Evolutionary conservation across 257 asterid species (phyloP).

Genomic region (Lycium ferocissimum): DNA sequence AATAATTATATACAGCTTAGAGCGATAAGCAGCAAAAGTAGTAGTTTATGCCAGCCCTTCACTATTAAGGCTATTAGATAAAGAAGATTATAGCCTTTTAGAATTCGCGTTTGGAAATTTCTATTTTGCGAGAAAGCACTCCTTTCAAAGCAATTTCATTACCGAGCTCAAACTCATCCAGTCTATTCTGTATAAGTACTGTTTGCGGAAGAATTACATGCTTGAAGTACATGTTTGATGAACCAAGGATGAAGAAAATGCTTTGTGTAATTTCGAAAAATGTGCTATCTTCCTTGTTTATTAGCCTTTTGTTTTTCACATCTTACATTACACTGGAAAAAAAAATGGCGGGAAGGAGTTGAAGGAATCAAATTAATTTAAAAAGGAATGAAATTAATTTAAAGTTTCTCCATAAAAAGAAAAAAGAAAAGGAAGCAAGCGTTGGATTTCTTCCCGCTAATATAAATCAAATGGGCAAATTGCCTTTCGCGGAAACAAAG

Average conservation of each 20-base stretch:
- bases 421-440: not conserved
- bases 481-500: not conserved
- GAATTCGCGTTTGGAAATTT: too few species aligned
- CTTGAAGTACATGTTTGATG: too few species aligned
- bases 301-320: not conserved
- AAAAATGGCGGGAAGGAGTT: not conserved
- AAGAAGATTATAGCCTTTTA: too few species aligned
- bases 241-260: not conserved
- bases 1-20: too few species aligned
- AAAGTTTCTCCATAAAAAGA: not conserved
- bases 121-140: too few species aligned
- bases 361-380: not conserved
- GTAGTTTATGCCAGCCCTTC: too few species aligned
- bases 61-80: too few species aligned
- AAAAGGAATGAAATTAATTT: not conserved
- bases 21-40: too few species aligned
- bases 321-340: not conserved
- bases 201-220: too few species aligned
- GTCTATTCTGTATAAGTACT: too few species aligned
- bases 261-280: not conserved
- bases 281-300: not conserved
- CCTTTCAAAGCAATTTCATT: too few species aligned
- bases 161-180: too few species aligned
- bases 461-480: conserved; percentile 1
- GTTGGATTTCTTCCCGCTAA: not conserved